Evolutionary conservation across 2,329 filamentous ascomycete genomes (phyloP), one percentile per base, ranked within the genome.

Genomic region (Chaetomiaceae sp.): DNA sequence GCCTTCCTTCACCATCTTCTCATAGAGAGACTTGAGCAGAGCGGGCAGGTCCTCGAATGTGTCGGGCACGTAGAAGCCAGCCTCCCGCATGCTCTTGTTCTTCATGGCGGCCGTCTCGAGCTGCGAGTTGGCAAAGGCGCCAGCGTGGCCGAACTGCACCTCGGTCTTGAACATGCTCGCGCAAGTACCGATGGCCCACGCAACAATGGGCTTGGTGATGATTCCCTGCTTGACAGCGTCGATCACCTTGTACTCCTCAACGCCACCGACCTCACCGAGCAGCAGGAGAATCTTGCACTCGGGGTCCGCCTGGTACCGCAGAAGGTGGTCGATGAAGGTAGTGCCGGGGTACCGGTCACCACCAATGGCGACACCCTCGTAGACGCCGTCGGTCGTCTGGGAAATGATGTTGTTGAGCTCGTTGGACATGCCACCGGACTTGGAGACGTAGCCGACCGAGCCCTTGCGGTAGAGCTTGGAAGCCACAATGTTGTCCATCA

Each of bases 401-500:
- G 91, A 83, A 69, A 99, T 88, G 75, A 99, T 97, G 85, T 99
- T 99, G 88, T 99, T 99, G 69, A 99, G 79, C 81, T 99, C 94
- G 83, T 99, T 99, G 75, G 94, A 97, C 94, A 99, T 99, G 78
- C 94, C 94, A 71, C 94, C 94, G 55, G 94, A 99, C 83, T 99
- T 99, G 82, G 92, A 97, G 75, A 99, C 94, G 76, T 99, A 99
- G 67, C 90, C 94, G 64, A 99, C 91, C 65, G 94, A 97, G 67
- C 94, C 94, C 79, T 94, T 94, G 76, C 94, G 92, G 86, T 99
- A 99, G 58, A 99, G 89, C 86, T 99, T 99, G 73, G 94, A 97
- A 65, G 94, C 91, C 61, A 99, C 94, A 68, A 99, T 99, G 84
- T 99, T 99, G 84, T 99, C 94, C 94, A 99, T 99, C 94, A 99